A percentile compares a stretch with the other conserved stretches of the same genome.
phyloP scores from a whole-genome alignment of 1,139 yeast species.

The Debaryomycetaceae sp. region DNA sequence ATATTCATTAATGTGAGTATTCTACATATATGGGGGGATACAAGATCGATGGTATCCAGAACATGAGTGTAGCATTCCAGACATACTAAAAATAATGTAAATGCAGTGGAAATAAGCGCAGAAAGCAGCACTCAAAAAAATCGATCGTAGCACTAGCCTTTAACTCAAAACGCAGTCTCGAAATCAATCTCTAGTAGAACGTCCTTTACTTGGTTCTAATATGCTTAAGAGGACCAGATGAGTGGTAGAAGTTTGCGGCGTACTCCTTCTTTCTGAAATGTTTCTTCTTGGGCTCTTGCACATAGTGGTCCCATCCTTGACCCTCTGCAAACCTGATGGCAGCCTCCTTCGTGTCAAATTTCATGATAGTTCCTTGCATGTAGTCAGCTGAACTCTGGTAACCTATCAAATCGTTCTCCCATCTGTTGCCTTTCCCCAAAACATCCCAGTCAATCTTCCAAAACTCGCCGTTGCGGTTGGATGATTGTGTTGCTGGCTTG shows the following conservation, averaged over 20 bases:
- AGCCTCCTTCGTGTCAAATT: slow-evolving; percentile 71
- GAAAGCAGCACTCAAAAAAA: no score
- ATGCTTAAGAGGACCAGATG: slow-evolving; percentile 71
- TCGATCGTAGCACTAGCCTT: no score
- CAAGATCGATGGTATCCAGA: background rate
- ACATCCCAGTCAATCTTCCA: slow-evolving; percentile 91
- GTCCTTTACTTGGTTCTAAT: slow-evolving; percentile 67
- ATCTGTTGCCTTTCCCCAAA: slow-evolving; percentile 71
- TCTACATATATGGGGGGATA: background rate
- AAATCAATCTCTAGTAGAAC: background rate
- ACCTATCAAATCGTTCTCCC: slow-evolving; percentile 90
- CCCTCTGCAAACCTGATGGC: slow-evolving; percentile 79
- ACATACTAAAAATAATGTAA: background rate
- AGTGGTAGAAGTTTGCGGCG: slow-evolving; percentile 67
- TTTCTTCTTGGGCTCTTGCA: slow-evolving; percentile 77
- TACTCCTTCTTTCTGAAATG: slow-evolving; percentile 75
- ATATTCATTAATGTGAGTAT: background rate
- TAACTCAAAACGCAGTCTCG: no score
- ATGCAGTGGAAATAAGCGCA: background rate
- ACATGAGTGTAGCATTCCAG: background rate
- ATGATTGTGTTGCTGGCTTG: slow-evolving; percentile 82
- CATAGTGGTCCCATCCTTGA: slow-evolving; percentile 83
- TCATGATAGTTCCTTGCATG: slow-evolving; percentile 83
- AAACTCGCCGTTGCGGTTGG: slow-evolving; percentile 48
- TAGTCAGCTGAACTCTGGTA: slow-evolving; percentile 79